Conservation (phyloP, 805 yeast genomes). For the Kluyveromyces lactis region DNA sequence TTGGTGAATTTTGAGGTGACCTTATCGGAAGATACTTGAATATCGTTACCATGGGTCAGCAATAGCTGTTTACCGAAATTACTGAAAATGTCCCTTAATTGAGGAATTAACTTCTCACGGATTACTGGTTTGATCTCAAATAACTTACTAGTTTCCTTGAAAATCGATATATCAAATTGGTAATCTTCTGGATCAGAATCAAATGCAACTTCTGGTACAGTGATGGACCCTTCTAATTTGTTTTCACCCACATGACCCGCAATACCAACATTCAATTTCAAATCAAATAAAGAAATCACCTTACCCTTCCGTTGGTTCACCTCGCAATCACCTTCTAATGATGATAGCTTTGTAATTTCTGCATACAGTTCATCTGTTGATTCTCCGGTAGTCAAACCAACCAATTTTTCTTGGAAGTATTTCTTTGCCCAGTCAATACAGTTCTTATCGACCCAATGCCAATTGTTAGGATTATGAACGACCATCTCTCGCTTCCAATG, state of each 20-base stretch:
- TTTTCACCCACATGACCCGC: conserved; percentile 37
- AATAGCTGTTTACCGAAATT: conserved; percentile 76
- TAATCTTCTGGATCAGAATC: conserved; percentile 81
- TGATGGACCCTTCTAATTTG: conserved; percentile 59
- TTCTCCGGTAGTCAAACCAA: conserved; percentile 36
- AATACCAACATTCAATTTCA: conserved; percentile 56
- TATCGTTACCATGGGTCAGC: conserved; percentile 68
- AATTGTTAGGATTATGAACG: conserved; percentile 92
- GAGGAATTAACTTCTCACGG: conserved; percentile 56
- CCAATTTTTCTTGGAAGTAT: conserved; percentile 59
- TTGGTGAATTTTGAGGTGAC: conserved; percentile 49
- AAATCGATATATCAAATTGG: conserved; percentile 71
- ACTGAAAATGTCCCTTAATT: conserved; percentile 50
- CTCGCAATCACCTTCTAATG: conserved; percentile 90
- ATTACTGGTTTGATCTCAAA: conserved; percentile 42
- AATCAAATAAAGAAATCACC: conserved; percentile 83
- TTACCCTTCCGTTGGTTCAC: conserved; percentile 96
- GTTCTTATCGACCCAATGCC: conserved; percentile 99
- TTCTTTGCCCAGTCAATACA: conserved; percentile 85
- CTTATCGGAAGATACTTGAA: conserved; percentile 70
- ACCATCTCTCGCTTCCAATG: too few relatives aligned
- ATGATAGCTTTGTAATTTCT: conserved; percentile 29
- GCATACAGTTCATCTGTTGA: conserved; percentile 27
- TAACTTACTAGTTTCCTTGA: conserved; percentile 44
- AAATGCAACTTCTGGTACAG: conserved; percentile 88